Conservation (phyloP, 2,329 filamentous ascomycete genomes). For the Capronia coronata region DNA sequence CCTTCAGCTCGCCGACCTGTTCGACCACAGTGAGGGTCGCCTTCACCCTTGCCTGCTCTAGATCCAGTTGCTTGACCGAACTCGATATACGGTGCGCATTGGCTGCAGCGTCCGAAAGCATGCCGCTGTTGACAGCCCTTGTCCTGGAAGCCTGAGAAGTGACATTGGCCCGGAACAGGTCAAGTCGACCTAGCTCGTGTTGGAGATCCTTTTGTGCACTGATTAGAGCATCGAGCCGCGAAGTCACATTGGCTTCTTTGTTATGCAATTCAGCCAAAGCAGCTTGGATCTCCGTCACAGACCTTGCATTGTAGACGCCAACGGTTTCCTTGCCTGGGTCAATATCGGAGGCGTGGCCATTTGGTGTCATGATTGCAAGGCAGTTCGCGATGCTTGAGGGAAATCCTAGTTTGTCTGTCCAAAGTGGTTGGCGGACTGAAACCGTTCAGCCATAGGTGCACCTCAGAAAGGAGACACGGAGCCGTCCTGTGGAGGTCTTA, state of each 20-base stretch:
- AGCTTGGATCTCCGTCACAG: conserved; percentile 70
- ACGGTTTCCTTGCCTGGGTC: conserved; percentile 17
- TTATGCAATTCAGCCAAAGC: conserved; percentile 68
- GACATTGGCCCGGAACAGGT: conserved; percentile 80
- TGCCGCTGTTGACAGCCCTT: conserved; percentile 76
- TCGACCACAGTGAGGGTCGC: conserved; percentile 87
- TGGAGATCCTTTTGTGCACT: conserved; percentile 79
- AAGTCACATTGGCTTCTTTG: conserved; percentile 67
- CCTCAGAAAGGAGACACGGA: not conserved
- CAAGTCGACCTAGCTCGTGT: conserved; percentile 77
- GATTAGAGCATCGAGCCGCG: conserved; percentile 67
- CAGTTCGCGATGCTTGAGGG: not conserved
- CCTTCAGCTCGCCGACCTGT: conserved; percentile 93
- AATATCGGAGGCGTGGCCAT: conserved; percentile 13
- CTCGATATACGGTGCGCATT: conserved; percentile 80
- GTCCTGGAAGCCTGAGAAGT: conserved; percentile 80
- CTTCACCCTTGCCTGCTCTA: conserved; percentile 86
- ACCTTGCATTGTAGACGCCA: conserved; percentile 62
- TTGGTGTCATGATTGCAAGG: conserved; percentile 12
- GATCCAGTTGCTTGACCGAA: conserved; percentile 78
- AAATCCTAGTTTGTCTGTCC: no score
- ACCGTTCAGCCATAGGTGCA: no score
- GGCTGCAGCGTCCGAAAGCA: conserved; percentile 78
- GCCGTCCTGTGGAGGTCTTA: no score
- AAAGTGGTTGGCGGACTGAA: no score